Percentiles rank a stretch among this genome's conserved stretches.
These are phyloP conservation scores for Nectriaceae sp. DNA, from an alignment of 2,329 filamentous ascomycete species.

Conservation along the genomic window DNA sequence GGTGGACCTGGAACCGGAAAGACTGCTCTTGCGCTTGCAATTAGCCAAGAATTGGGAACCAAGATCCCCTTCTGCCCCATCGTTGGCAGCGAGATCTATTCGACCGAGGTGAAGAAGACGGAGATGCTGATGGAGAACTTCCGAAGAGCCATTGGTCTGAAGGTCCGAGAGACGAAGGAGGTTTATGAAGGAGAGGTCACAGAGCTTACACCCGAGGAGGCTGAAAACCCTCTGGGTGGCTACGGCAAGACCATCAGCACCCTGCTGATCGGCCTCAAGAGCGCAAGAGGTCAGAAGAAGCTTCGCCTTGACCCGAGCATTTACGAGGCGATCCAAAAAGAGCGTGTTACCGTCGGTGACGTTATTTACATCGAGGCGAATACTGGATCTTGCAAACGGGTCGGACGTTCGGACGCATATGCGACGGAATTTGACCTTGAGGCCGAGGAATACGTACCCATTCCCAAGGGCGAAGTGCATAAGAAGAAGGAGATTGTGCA, in stretches of 20 bases:
- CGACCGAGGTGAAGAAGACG: constrained; percentile 98
- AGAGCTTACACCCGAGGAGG: constrained; percentile 95
- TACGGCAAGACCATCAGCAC: constrained; percentile 98
- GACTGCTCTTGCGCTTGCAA: constrained; percentile 90
- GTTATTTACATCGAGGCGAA: constrained; percentile 99
- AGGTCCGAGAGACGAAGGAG: constrained; percentile 98
- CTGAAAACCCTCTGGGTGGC: constrained; percentile 93
- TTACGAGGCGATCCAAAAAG: constrained; percentile 99
- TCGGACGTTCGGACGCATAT: constrained; percentile 94
- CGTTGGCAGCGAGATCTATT: constrained; percentile 97
- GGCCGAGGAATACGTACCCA: constrained; percentile 97
- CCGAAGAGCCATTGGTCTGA: constrained; percentile 89
- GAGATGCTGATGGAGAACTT: constrained; percentile 99
- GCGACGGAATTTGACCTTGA: constrained; percentile 98
- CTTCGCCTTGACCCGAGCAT: constrained; percentile 95
- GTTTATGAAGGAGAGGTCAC: constrained; percentile 99
- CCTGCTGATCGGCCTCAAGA: constrained; percentile 91
- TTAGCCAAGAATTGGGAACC: constrained; percentile 95
- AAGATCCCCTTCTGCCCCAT: constrained; percentile 99
- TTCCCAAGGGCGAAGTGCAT: constrained; percentile 98
- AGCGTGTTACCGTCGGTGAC: constrained; percentile 92
- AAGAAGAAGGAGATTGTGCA: constrained; percentile 99
- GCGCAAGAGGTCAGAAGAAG: constrained; percentile 96
- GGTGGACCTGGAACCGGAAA: constrained; percentile 97
- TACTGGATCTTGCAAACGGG: constrained; percentile 95